These are phyloP conservation scores for Mrakia blollopis DNA, from an alignment of 768 basidiomycete species.

Conservation along the genomic window DNA sequence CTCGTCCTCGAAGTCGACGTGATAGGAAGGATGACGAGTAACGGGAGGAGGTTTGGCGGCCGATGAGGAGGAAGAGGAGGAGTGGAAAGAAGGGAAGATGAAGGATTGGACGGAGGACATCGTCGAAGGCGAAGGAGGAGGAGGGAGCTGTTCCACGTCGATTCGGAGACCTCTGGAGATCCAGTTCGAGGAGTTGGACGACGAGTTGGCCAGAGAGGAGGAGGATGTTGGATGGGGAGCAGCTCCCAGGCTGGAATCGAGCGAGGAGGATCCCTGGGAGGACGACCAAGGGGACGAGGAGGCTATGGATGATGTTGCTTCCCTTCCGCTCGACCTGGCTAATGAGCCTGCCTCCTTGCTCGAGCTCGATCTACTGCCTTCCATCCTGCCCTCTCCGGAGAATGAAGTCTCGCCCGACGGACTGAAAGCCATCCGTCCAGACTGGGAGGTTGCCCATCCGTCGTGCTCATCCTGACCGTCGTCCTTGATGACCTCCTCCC, in stretches of 20 bases:
- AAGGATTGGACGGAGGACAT: not conserved
- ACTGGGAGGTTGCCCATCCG: not conserved
- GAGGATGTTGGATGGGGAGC: not conserved
- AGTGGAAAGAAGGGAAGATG: slow-evolving; percentile 10
- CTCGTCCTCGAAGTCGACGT: not conserved
- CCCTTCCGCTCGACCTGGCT: not conserved
- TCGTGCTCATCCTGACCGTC: not conserved
- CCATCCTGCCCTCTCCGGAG: not conserved
- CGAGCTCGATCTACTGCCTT: not conserved
- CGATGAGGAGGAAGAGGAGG: not conserved
- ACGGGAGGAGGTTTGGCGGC: not conserved
- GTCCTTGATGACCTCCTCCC: slow-evolving; percentile 7
- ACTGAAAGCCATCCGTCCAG: not conserved
- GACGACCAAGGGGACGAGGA: slow-evolving; percentile 18
- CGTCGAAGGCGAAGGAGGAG: not conserved
- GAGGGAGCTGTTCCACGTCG: not conserved
- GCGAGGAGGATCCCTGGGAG: slow-evolving; percentile 11
- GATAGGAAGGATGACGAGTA: not conserved
- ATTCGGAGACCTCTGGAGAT: slow-evolving; percentile 5
- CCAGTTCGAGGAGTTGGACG: not conserved
- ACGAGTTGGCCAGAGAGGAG: not conserved
- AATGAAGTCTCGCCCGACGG: not conserved
- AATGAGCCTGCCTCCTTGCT: not conserved
- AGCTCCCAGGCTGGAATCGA: not conserved
- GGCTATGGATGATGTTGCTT: not conserved